Evolutionary conservation across 306 rosid genomes (phyloP), one percentile per base, ranked within the genome.

Genomic region (Morella rubra): DNA sequence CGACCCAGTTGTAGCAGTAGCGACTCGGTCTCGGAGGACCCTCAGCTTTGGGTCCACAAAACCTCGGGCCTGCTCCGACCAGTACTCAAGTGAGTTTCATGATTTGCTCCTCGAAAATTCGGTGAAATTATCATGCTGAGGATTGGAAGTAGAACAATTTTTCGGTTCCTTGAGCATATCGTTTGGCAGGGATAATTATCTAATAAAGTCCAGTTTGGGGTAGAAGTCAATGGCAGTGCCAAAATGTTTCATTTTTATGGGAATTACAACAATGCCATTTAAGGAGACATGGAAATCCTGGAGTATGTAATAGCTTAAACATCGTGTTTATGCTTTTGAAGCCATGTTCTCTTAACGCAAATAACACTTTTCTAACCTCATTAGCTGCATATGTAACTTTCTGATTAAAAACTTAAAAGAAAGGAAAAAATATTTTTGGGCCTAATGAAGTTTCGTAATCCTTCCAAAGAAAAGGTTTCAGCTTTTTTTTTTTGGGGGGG

Each of bases 41-140:
- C 88, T 27, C 83, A 64, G 60, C 88, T 84, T 40, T 87, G 90
- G 90, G 84, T 84, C 45, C 80, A 87, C 66, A 54, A 84, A 45
- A 64, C 62, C 16, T 84, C 90, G 5, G 88, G 79, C 73, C 85
- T 87, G 46, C 84, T 84, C 71, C 83, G 78, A 14, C 90, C 88
- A 19, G 78, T 87, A 0, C 84, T 87, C 75, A 75, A 81, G 90
- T 66, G 45, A 66, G 50, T 66, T 84, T 22, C 51, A 13, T 58
- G 55, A 54, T 44, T 71, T 68, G 5, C 14, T 55, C 44, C n/a
- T 47, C 40, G 13, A 32, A 49, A 32, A 32, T 32, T 32, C 37
- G 37, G 37, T 32, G 37, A 32, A 32, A 32, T 32, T 32, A 58
- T 27, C 5, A 27, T 27, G 18, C 11, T 27, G 42, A 27, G 67